Evolutionary conservation across 129 eudicot species (phyloP).

Genomic region (Lactuca saligna): DNA sequence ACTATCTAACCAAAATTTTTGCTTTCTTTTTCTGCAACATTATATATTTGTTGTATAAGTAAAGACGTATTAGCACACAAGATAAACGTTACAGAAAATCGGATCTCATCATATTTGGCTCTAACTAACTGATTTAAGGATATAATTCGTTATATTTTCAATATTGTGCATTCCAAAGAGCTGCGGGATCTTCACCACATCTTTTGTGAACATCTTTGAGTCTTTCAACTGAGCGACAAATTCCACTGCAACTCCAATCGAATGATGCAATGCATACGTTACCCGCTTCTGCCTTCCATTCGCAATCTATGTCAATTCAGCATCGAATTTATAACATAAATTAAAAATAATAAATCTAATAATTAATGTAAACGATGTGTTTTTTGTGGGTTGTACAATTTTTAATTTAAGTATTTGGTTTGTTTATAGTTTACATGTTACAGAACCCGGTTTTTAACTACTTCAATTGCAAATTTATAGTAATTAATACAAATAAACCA

Average conservation of each 20-base stretch:
- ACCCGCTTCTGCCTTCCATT: constrained; percentile 87
- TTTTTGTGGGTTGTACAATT: neutral
- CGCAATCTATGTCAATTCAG: constrained; percentile 46
- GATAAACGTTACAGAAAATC: constrained; percentile 18
- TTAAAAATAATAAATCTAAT: neutral
- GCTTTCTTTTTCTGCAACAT: constrained; percentile 1
- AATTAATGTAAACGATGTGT: too few relatives aligned
- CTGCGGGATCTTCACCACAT: constrained; percentile 78
- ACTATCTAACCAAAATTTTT: constrained; percentile 6
- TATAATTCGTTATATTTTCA: constrained; percentile 9
- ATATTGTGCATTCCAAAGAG: constrained; percentile 60
- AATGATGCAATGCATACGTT: constrained; percentile 75
- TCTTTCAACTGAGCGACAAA: constrained; percentile 72
- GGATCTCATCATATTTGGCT: constrained; percentile 3
- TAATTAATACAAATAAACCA: too few relatives aligned
- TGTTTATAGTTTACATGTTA: too few relatives aligned
- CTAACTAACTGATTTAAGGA: neutral
- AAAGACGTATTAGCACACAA: constrained; percentile 6
- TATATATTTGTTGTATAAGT: neutral
- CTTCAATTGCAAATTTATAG: too few relatives aligned
- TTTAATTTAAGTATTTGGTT: neutral
- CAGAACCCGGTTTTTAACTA: too few relatives aligned
- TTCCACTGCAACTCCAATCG: constrained; percentile 88
- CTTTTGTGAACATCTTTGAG: constrained; percentile 64
- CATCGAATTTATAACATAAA: neutral